Base-by-base conservation (phyloP, 352 stramenopile species). In the Globisporangium parvum region DNA sequence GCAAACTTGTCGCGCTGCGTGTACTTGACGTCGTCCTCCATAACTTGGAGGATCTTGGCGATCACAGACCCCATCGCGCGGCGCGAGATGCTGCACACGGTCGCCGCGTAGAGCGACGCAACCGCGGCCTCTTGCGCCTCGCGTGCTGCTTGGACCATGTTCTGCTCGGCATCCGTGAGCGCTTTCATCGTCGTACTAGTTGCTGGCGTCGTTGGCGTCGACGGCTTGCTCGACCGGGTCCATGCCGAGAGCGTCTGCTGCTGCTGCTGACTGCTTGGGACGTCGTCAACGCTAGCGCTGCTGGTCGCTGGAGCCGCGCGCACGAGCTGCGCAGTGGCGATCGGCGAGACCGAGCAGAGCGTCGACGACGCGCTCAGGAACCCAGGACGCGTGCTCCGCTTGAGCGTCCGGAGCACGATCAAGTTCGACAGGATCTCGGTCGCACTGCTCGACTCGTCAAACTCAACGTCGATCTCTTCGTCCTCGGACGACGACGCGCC, bases 1-100 rank as follows among this genome's bases (percentile, higher is more conserved):
- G 67, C 53, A 55, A 84, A 86, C 62, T 86, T 79, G 44, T 84
- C 73, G n/a, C 64, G 47, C 26, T 73, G 56, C 17, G 72, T 64
- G 58, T 79, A 74, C 63, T 90, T 87, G 12, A 84, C 77, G 50
- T 95, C 83, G 35, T 91, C 80, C 67, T 95, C 83, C 35, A 95
- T 69, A 47, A 89, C 75, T 50, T 91, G 80, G 12, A 93, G 55
- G 18, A 88, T 82, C 55, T 89, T 88, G 1, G 83, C 78, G 41
- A 95, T 84, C 23, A 93, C 85, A 10, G 85, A 88, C 2, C 79
- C 83, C 80, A 93, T 90, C 0, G 82, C 72, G 10, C 77, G 80
- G 20, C 76, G 70, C 21, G 81, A 92, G 33, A 91, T 89, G 52
- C 75, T 91, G 60, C 79, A 91, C 23, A 95, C 76, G 10, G 77